Evolutionary conservation across 2,329 filamentous ascomycete genomes (phyloP).

Genomic region (Arthrocladium fulminans): DNA sequence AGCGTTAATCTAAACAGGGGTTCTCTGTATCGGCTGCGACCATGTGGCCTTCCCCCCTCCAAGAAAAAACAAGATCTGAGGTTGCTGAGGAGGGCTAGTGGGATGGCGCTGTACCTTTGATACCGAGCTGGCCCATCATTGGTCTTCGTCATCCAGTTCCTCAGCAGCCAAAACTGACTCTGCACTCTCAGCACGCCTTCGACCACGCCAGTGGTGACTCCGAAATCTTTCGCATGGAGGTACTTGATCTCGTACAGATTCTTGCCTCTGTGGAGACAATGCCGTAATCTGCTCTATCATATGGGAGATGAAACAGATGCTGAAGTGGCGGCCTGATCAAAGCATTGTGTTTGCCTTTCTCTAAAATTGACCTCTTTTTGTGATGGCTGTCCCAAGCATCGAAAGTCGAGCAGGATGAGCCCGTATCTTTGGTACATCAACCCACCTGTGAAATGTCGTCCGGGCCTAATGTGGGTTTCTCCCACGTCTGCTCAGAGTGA

Average conservation of each 20-base stretch:
- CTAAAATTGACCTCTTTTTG: too few relatives aligned
- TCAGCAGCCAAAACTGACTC: too few relatives aligned
- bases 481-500: background rate
- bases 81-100: background rate
- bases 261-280: background rate
- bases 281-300: background rate
- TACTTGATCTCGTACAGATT: too few relatives aligned
- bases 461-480: background rate
- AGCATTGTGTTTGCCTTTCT: background rate
- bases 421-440: background rate
- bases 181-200: too few relatives aligned
- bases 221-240: background rate
- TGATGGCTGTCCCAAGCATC: too few relatives aligned
- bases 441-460: background rate
- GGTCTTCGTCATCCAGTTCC: too few relatives aligned
- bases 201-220: too few relatives aligned
- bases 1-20: too few relatives aligned
- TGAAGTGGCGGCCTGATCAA: background rate
- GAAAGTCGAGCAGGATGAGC: too few relatives aligned
- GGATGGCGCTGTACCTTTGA: background rate
- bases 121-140: background rate
- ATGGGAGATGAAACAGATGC: background rate
- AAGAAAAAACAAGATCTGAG: background rate
- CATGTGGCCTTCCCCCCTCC: background rate
- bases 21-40: background rate